Evolutionary conservation across 2,329 filamentous ascomycete genomes (phyloP), one percentile per base, ranked within the genome.

Genomic region (Tolypocladium ophioglossoides): DNA sequence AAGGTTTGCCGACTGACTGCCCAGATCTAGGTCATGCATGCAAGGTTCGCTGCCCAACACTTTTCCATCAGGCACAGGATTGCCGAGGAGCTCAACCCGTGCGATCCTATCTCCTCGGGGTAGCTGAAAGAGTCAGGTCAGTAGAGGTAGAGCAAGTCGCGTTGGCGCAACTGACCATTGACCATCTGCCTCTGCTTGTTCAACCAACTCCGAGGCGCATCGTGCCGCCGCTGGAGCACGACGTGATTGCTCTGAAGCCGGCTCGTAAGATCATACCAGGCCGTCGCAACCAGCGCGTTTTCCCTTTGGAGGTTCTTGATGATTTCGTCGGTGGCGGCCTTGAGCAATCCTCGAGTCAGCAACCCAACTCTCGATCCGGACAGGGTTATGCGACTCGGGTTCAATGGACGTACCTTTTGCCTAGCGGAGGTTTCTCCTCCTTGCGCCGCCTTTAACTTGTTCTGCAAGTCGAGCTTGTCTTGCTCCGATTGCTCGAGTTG

Each of bases 191-290:
- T 80, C 77, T 94, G 89, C 75, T 88, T 91, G 64, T 88, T 88
- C 62, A 95, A 72, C 87, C 88, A 95, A 71, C 87, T 91, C 70
- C 83, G 86, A 16, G 88, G 86, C 61, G 80, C 80, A 62, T 92
- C 87, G 61, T 83, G 82, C 61, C 87, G 79, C 60, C 89, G 76
- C 65, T 91, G 86, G 58, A 95, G 72, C 53, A 89, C 83, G 44
- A 92, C 85, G 58, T 88, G 87, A 67, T 91, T 92, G 72, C 87
- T 91, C 71, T 94, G 89, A 61, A 95, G 70, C 52, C 89, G 78
- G 65, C 79, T 85, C 30, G 85, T 84, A 63, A 94, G 79, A 68
- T 92, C 88, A 71, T 91, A 91, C 88, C 88, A 95, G 2, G 89
- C 89, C n/a, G 84, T 87, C 30, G 85, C 77, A 63, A 95, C 89